phyloP scores from a whole-genome alignment of 257 asterid genomes.

The Marsdenia floribunda region DNA sequence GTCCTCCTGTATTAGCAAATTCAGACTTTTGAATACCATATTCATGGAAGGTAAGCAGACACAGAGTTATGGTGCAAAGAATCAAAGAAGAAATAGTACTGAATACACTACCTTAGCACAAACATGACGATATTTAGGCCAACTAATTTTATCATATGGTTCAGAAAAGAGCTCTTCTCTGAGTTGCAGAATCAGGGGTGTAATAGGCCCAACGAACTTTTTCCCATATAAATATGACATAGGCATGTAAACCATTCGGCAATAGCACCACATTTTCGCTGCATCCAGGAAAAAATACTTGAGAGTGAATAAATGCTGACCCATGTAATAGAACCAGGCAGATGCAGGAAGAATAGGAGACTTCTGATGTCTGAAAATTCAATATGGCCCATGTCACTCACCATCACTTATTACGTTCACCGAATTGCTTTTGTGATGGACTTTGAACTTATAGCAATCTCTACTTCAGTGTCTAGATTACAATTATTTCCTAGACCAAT shows the following conservation, averaged over 20 bases:
- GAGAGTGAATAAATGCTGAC: neutral
- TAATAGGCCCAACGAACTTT: constrained; percentile 33
- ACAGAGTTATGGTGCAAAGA: neutral
- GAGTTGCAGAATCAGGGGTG: constrained; percentile 20
- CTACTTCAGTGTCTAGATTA: neutral
- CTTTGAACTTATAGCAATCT: neutral
- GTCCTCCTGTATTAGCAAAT: constrained; percentile 24
- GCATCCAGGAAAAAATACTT: neutral
- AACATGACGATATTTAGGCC: constrained; percentile 23
- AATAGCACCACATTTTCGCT: constrained; percentile 35
- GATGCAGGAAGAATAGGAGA: neutral
- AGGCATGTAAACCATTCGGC: constrained; percentile 34
- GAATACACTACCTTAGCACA: constrained; percentile 31
- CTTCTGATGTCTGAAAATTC: neutral
- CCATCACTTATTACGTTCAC: neutral
- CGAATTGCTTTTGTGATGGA: too few relatives aligned
- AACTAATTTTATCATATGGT: constrained; percentile 25
- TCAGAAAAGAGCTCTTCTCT: constrained; percentile 29
- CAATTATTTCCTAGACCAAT: neutral
- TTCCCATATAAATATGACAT: constrained; percentile 43
- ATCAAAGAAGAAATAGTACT: neutral
- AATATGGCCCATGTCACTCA: neutral
- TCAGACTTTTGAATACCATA: neutral
- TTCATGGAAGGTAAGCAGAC: neutral
- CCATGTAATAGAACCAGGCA: neutral